phyloP scores from a whole-genome alignment of 1,284 basidiomycete species.

The Moesziomyces aphidis region DNA sequence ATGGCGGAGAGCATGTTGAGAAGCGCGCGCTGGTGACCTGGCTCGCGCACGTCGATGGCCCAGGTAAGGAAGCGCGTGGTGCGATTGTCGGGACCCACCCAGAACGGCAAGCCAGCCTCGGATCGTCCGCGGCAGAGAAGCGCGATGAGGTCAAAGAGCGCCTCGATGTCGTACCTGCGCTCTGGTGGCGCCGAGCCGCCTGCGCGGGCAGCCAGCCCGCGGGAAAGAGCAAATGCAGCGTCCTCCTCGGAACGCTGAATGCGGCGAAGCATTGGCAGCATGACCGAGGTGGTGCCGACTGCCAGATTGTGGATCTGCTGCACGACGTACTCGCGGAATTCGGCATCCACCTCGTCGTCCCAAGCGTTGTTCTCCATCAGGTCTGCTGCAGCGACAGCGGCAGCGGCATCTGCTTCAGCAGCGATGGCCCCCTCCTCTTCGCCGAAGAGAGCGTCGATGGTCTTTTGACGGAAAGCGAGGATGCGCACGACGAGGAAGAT shows the following conservation, averaged over 20 bases:
- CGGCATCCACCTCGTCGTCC: constrained; percentile 68
- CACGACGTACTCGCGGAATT: constrained; percentile 64
- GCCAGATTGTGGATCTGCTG: constrained; percentile 61
- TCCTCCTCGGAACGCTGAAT: constrained; percentile 66
- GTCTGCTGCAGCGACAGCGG: constrained; percentile 50
- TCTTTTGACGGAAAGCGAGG: constrained; percentile 66
- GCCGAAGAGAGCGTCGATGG: constrained; percentile 70
- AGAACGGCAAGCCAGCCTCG: constrained; percentile 61
- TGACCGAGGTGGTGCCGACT: constrained; percentile 48
- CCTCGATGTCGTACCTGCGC: constrained; percentile 66
- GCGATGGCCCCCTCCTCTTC: constrained; percentile 70
- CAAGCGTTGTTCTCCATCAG: constrained; percentile 44
- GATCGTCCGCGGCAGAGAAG: constrained; percentile 59
- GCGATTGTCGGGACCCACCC: constrained; percentile 69
- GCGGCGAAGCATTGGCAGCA: constrained; percentile 62
- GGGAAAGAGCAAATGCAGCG: constrained; percentile 58
- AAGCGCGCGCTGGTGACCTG: constrained; percentile 63
- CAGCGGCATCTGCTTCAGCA: constrained; percentile 48
- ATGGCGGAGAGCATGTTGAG: constrained; percentile 65
- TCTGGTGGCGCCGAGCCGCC: constrained; percentile 54
- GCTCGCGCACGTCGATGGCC: constrained; percentile 66
- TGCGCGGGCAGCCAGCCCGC: constrained; percentile 24
- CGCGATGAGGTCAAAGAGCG: constrained; percentile 64
- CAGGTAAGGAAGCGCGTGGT: constrained; percentile 64
- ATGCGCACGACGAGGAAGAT: constrained; percentile 74